phyloP scores from a whole-genome alignment of 2,329 filamentous ascomycete species.

The Graphium sp. region DNA sequence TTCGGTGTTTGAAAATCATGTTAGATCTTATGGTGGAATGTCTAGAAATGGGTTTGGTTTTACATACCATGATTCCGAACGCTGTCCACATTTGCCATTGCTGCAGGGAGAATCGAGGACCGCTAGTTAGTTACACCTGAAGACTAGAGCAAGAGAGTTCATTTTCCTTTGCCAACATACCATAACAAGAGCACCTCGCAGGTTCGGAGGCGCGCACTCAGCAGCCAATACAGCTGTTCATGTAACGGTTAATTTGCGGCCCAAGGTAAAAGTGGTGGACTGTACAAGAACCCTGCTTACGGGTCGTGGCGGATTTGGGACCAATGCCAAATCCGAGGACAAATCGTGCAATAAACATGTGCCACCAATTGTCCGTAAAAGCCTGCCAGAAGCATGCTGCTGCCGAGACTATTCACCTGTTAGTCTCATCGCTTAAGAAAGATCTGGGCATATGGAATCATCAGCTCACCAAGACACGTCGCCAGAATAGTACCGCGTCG shows the following conservation, averaged over 20 bases:
- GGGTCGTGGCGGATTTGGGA: constrained; percentile 51
- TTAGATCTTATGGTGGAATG: too few species aligned
- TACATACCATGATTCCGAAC: constrained; percentile 29
- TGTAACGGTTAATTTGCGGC: too few species aligned
- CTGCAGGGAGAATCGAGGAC: background rate
- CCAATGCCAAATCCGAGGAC: constrained; percentile 54
- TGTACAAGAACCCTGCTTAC: too few species aligned
- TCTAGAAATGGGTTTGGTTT: background rate
- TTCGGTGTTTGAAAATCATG: too few species aligned
- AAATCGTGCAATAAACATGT: constrained; percentile 57
- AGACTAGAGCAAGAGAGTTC: too few species aligned
- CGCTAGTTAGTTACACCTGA: too few species aligned
- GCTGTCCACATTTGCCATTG: constrained; percentile 22
- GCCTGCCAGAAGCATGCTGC: constrained; percentile 33
- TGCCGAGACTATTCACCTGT: constrained; percentile 29
- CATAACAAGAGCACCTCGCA: constrained; percentile 57
- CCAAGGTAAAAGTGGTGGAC: too few species aligned
- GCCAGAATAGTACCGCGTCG: constrained; percentile 56
- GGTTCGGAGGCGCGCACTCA: constrained; percentile 44
- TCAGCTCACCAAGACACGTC: constrained; percentile 33
- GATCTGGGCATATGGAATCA: constrained; percentile 13
- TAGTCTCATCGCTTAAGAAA: constrained; percentile 15
- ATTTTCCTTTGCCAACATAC: too few species aligned
- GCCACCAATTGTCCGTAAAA: constrained; percentile 35
- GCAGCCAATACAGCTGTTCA: constrained; percentile 46